Evolutionary conservation across 495 filamentous ascomycete genomes (phyloP).

Genomic region (Podospora appendiculata): DNA sequence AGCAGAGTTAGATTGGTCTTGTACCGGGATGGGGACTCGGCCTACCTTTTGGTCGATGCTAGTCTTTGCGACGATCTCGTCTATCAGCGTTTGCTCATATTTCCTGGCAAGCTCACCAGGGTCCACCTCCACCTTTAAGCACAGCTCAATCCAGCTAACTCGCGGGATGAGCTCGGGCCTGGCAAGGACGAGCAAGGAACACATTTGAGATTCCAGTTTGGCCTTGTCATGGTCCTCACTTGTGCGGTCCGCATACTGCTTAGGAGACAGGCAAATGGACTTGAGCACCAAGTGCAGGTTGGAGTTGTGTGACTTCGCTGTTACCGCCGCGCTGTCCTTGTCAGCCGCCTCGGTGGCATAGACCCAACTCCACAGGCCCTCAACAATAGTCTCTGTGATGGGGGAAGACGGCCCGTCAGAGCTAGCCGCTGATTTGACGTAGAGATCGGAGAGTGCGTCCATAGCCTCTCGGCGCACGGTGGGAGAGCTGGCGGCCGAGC

Average conservation of each 20-base stretch:
- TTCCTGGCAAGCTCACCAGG: constrained; percentile 66
- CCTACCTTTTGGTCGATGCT: constrained; percentile 40
- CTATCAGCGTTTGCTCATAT: constrained; percentile 35
- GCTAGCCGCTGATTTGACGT: constrained; percentile 46
- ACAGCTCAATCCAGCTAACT: constrained; percentile 80
- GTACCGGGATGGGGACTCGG: background rate
- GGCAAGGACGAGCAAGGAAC: constrained; percentile 69
- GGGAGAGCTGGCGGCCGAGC: constrained; percentile 48
- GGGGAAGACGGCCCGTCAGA: constrained; percentile 17
- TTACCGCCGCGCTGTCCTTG: constrained; percentile 66
- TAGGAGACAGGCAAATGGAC: constrained; percentile 55
- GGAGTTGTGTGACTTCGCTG: constrained; percentile 56
- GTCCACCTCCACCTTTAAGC: constrained; percentile 68
- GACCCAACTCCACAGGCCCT: constrained; percentile 80
- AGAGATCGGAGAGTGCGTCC: constrained; percentile 49
- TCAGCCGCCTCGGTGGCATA: constrained; percentile 54
- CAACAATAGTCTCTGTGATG: constrained; percentile 53
- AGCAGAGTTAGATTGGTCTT: constrained; percentile 16
- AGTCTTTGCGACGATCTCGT: constrained; percentile 42
- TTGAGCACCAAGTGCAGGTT: constrained; percentile 58
- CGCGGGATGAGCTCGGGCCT: constrained; percentile 69
- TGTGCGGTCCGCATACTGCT: constrained; percentile 28
- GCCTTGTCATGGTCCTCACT: constrained; percentile 30
- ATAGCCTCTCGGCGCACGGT: constrained; percentile 52
- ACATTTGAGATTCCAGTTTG: constrained; percentile 53